Conservation (phyloP, 2,329 filamentous ascomycete species). For the Periconia macrospinosa region DNA sequence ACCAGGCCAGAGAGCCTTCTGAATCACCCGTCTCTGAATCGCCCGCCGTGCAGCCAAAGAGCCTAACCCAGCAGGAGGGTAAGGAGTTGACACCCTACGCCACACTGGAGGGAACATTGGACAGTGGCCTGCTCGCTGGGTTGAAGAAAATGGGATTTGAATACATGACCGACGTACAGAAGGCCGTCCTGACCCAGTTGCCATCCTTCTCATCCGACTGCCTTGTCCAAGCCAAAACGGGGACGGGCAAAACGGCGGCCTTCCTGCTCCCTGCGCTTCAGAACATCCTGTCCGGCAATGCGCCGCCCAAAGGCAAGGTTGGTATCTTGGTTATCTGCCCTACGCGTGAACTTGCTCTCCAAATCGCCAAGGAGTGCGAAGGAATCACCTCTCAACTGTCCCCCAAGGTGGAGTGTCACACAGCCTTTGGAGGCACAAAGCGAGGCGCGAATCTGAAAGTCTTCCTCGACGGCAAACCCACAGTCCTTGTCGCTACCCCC, state of each 20-base stretch:
- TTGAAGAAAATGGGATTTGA: slow-evolving; percentile 43
- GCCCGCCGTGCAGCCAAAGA: slow-evolving; percentile 20
- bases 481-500: slow-evolving; percentile 52
- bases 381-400: slow-evolving; percentile 46
- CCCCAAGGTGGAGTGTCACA: slow-evolving; percentile 46
- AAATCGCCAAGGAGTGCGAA: slow-evolving; percentile 53
- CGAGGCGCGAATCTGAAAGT: slow-evolving; percentile 35
- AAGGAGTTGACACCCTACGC: slow-evolving; percentile 28
- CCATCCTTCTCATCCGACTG: slow-evolving; percentile 55
- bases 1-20: slow-evolving; percentile 5
- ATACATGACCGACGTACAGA: slow-evolving; percentile 57
- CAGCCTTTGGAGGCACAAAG: slow-evolving; percentile 47
- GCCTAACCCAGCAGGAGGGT: slow-evolving; percentile 26
- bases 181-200: slow-evolving; percentile 55
- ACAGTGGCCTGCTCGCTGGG: slow-evolving; percentile 31
- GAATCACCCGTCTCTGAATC: slow-evolving; percentile 1
- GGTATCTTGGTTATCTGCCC: slow-evolving; percentile 53
- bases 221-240: slow-evolving; percentile 57
- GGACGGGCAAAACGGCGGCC: slow-evolving; percentile 54
- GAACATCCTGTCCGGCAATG: slow-evolving; percentile 43
- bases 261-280: slow-evolving; percentile 54
- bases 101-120: slow-evolving; percentile 27
- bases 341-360: slow-evolving; percentile 53
- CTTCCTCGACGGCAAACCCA: slow-evolving; percentile 41
- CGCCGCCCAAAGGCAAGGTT: slow-evolving; percentile 41